Evolutionary conservation across 305 asterid species (phyloP).

Genomic region (Nicotiana rustica): DNA sequence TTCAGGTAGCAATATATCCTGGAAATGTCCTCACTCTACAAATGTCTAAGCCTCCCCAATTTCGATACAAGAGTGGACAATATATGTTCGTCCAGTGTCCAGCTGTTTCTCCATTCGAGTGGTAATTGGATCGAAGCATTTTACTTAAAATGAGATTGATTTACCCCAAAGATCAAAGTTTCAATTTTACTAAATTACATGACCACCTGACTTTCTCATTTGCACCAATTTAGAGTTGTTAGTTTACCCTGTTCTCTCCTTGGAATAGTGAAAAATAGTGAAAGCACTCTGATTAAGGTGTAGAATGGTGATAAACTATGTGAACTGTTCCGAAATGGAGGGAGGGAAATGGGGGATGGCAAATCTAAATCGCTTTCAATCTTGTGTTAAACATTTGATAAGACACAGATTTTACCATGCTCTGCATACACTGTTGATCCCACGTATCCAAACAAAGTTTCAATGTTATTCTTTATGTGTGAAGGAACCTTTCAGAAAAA

Average conservation of each 20-base stretch:
- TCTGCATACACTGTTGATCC: background rate
- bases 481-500: background rate
- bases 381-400: slow-evolving; percentile 3
- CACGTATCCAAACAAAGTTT: background rate
- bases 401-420: background rate
- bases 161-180: background rate
- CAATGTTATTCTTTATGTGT: background rate
- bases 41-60: slow-evolving; percentile 71
- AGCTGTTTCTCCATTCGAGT: slow-evolving; percentile 66
- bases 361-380: background rate
- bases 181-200: slow-evolving; percentile 3
- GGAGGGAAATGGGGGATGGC: slow-evolving; percentile 2
- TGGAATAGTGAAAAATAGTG: background rate
- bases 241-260: background rate
- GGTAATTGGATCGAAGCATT: slow-evolving; percentile 42
- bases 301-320: slow-evolving; percentile 4
- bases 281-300: slow-evolving; percentile 2
- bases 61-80: slow-evolving; percentile 70
- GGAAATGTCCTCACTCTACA: slow-evolving; percentile 66
- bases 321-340: slow-evolving; percentile 4
- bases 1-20: slow-evolving; percentile 67
- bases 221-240: background rate
- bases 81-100: slow-evolving; percentile 73
- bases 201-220: background rate
- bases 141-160: background rate